Percentiles rank a stretch among this genome's conserved stretches.
These are phyloP conservation scores for Diaporthe sp. DNA, from an alignment of 2,329 filamentous ascomycete species.

Conservation along the genomic window DNA sequence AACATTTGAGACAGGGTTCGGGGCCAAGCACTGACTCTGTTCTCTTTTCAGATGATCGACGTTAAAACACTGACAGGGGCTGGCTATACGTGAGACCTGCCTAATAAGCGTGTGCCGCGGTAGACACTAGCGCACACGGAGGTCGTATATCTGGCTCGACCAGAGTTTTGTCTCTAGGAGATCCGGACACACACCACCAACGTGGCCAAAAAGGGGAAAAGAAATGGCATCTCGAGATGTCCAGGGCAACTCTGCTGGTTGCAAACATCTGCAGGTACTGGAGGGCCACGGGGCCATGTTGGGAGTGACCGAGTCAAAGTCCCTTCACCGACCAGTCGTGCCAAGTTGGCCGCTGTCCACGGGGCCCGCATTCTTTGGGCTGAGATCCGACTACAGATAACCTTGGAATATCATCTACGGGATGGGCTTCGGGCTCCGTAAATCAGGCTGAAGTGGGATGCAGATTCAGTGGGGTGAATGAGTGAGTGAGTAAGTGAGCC, in stretches of 20 bases:
- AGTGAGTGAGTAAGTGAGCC: neutral
- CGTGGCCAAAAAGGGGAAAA: neutral
- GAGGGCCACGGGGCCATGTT: neutral
- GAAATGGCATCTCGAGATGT: neutral
- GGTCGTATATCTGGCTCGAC: slow-evolving; percentile 17
- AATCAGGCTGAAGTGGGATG: slow-evolving; percentile 24
- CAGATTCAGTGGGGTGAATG: neutral
- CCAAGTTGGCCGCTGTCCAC: neutral
- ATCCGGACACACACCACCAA: neutral
- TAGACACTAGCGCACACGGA: neutral
- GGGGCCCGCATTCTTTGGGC: slow-evolving; percentile 20
- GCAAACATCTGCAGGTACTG: neutral
- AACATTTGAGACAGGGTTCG: slow-evolving; percentile 32
- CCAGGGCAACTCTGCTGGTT: neutral
- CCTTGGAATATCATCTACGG: neutral
- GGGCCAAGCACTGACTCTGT: slow-evolving; percentile 34
- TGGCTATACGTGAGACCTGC: slow-evolving; percentile 31
- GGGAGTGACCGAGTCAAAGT: slow-evolving; percentile 3
- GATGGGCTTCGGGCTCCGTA: neutral
- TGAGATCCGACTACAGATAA: slow-evolving; percentile 23
- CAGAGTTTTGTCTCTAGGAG: neutral
- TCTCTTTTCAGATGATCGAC: slow-evolving; percentile 33
- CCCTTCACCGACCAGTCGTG: neutral
- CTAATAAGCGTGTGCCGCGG: slow-evolving; percentile 21
- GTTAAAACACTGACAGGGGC: slow-evolving; percentile 20